phyloP scores from a whole-genome alignment of 202 grass and related monocot genomes.

The Zizania palustris region DNA sequence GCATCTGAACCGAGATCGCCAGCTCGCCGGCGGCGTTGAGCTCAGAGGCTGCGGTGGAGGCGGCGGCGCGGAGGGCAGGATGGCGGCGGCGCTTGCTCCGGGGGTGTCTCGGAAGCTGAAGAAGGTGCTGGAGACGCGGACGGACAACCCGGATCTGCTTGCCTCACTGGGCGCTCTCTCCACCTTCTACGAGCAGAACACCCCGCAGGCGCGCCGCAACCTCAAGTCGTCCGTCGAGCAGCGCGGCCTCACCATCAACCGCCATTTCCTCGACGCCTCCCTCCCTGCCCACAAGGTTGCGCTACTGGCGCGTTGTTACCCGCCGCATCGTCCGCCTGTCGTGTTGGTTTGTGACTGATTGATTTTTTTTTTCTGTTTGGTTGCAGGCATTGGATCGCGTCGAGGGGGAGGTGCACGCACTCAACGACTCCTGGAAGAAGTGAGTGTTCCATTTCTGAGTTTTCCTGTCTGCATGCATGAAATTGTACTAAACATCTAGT shows the following conservation, averaged over 20 bases:
- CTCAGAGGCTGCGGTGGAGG: not conserved
- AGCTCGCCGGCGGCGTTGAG: not conserved
- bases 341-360: conserved; percentile 33
- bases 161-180: conserved; percentile 83
- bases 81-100: conserved; percentile 63
- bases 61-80: conserved; percentile 1
- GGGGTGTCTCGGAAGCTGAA: conserved; percentile 93
- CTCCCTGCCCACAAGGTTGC: conserved; percentile 71
- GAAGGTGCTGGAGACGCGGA: conserved; percentile 98
- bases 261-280: conserved; percentile 89
- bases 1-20: conserved; percentile 4
- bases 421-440: conserved; percentile 82
- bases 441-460: conserved; percentile 47
- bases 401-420: conserved; percentile 74
- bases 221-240: conserved; percentile 96
- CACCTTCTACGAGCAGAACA: conserved; percentile 87
- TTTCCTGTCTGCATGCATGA: conserved; percentile 22
- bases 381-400: conserved; percentile 86
- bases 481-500: conserved; percentile 2
- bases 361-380: not conserved
- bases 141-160: conserved; percentile 86
- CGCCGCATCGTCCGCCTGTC: not conserved
- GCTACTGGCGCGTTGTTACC: not conserved
- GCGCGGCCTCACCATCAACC: conserved; percentile 85
- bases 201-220: conserved; percentile 88